Evolutionary conservation across 257 asterid genomes (phyloP).

Genomic region (Paulownia fortunei): DNA sequence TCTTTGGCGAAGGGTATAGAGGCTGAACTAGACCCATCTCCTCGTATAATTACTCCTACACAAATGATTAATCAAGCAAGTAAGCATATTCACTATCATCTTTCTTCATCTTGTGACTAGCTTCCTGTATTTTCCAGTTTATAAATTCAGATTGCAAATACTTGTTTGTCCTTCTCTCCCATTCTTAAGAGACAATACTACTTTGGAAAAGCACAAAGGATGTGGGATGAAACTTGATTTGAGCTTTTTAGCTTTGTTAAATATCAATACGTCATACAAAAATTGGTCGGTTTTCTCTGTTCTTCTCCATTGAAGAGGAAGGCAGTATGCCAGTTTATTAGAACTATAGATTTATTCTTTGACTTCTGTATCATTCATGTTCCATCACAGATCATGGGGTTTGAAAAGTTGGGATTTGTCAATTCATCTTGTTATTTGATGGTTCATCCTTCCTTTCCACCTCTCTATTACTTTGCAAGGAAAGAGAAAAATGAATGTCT

Average conservation of each 20-base stretch:
- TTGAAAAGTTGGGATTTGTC: no score
- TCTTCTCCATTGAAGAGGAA: no score
- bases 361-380: no score
- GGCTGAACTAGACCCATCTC: constrained; percentile 76
- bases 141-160: background rate
- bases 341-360: no score
- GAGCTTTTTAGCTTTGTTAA: background rate
- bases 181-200: no score
- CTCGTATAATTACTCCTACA: constrained; percentile 91
- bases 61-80: constrained; percentile 86
- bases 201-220: no score
- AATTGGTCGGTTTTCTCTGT: no score
- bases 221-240: background rate
- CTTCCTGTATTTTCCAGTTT: background rate
- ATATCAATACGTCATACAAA: background rate
- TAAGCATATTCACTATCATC: constrained; percentile 38
- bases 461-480: background rate
- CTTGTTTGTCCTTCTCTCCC: no score
- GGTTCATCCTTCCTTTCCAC: background rate
- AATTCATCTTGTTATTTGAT: background rate
- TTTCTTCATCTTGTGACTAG: background rate
- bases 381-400: no score
- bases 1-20: constrained; percentile 92
- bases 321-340: no score
- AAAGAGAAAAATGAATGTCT: background rate